These are phyloP conservation scores for Colletotrichum shisoi DNA, from an alignment of 2,329 filamentous ascomycete species.

Conservation along the genomic window DNA sequence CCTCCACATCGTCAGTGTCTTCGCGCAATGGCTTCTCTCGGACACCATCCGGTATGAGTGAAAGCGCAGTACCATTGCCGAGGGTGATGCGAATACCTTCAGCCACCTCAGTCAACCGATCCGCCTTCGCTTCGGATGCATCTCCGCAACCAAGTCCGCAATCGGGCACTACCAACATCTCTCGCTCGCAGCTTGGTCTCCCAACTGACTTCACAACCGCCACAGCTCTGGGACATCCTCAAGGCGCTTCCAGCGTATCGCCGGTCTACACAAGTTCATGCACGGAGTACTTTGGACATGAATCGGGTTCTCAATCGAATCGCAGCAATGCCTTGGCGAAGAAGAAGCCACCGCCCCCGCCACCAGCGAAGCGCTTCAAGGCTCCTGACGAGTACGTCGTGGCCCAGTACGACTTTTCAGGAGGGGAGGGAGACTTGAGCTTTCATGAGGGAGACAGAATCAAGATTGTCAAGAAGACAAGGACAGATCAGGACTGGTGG, in stretches of 20 bases:
- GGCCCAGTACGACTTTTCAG: slow-evolving; percentile 78
- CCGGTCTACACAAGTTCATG: slow-evolving; percentile 38
- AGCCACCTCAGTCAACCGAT: slow-evolving; percentile 44
- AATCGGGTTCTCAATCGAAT: slow-evolving; percentile 39
- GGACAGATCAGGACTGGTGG: slow-evolving; percentile 88
- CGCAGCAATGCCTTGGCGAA: slow-evolving; percentile 53
- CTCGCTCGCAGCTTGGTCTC: slow-evolving; percentile 46
- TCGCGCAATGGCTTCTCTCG: slow-evolving; percentile 50
- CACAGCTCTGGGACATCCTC: slow-evolving; percentile 50
- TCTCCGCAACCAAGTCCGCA: slow-evolving; percentile 46
- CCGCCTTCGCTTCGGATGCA: slow-evolving; percentile 27
- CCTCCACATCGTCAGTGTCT: slow-evolving; percentile 44
- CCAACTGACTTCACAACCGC: slow-evolving; percentile 58
- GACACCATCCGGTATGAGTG: slow-evolving; percentile 53
- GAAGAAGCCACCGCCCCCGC: slow-evolving; percentile 80
- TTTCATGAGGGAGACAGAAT: slow-evolving; percentile 83
- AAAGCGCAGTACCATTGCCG: slow-evolving; percentile 41
- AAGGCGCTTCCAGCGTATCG: slow-evolving; percentile 45
- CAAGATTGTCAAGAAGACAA: slow-evolving; percentile 78
- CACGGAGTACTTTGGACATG: slow-evolving; percentile 47
- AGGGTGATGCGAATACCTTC: slow-evolving; percentile 52
- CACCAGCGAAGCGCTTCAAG: slow-evolving; percentile 67
- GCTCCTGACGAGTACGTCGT: slow-evolving; percentile 66
- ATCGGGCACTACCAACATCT: slow-evolving; percentile 43
- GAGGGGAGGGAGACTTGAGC: slow-evolving; percentile 75